Conservation (phyloP, 2,329 filamentous ascomycete species). For the Penicillium sp. region DNA sequence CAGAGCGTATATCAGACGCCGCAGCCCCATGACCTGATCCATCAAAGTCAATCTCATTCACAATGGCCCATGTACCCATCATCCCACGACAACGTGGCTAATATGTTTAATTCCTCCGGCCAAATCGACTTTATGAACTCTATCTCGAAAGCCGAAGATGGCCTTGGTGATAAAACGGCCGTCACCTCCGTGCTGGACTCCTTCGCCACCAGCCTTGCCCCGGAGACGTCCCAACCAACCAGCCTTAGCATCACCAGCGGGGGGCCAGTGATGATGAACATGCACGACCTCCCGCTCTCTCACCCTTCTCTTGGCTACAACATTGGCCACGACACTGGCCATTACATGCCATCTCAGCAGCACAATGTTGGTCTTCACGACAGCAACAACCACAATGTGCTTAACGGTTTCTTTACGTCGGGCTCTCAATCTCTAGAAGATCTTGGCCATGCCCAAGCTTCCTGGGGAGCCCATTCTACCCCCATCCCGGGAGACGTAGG, state of each 20-base stretch:
- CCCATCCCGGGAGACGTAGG: slow-evolving; percentile 34
- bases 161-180: slow-evolving; percentile 34
- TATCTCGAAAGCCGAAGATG: slow-evolving; percentile 37
- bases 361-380: slow-evolving; percentile 33
- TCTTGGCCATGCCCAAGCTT: slow-evolving; percentile 30
- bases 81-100: slow-evolving; percentile 34
- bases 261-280: slow-evolving; percentile 34
- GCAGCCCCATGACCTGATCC: slow-evolving; percentile 34
- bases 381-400: slow-evolving; percentile 26
- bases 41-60: slow-evolving; percentile 30
- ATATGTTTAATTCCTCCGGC: slow-evolving; percentile 34
- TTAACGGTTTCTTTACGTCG: slow-evolving; percentile 34
- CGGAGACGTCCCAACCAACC: slow-evolving; percentile 32
- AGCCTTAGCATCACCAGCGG: slow-evolving; percentile 30
- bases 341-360: slow-evolving; percentile 35
- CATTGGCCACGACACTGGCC: slow-evolving; percentile 31
- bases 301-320: slow-evolving; percentile 33
- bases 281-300: slow-evolving; percentile 36
- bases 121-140: slow-evolving; percentile 36
- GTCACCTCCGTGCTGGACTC: slow-evolving; percentile 38
- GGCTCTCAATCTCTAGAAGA: slow-evolving; percentile 37
- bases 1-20: slow-evolving; percentile 33
- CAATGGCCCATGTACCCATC: slow-evolving; percentile 39
- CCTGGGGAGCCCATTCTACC: slow-evolving; percentile 33
- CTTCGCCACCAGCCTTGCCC: slow-evolving; percentile 32